A percentile compares a stretch with the other conserved stretches of the same genome.
phyloP scores from a whole-genome alignment of 1,139 yeast species.

The Casaregolazyma suthepensis region DNA sequence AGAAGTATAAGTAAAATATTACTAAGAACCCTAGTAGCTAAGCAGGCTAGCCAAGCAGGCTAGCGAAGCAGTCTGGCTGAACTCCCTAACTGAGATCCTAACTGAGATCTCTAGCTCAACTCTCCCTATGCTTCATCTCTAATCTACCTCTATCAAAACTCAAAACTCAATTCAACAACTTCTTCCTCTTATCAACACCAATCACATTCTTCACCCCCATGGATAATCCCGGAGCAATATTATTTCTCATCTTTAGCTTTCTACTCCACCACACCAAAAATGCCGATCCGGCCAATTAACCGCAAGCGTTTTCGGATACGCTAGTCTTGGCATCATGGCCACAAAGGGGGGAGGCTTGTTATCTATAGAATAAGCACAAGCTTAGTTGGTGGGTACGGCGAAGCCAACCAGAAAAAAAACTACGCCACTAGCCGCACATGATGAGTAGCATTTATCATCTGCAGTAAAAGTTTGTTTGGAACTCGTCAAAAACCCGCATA shows the following conservation, averaged over 20 bases:
- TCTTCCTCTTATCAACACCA: not conserved
- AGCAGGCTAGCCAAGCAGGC: too few species aligned
- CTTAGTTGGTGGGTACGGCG: not conserved
- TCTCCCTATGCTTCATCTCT: too few species aligned
- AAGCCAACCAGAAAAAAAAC: too few species aligned
- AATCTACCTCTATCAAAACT: too few species aligned
- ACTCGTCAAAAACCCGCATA: too few species aligned
- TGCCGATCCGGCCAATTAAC: not conserved
- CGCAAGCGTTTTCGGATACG: not conserved
- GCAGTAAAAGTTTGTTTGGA: too few species aligned
- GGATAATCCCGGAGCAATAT: not conserved
- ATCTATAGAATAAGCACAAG: not conserved
- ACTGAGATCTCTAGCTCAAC: too few species aligned
- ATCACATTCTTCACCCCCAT: not conserved
- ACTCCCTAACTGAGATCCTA: too few species aligned
- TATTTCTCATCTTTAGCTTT: not conserved
- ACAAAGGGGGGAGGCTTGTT: not conserved
- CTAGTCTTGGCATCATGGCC: not conserved
- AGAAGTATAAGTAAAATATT: too few species aligned
- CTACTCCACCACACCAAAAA: not conserved
- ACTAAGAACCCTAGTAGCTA: too few species aligned
- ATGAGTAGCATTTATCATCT: not conserved
- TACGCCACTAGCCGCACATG: not conserved
- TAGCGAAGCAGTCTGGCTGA: too few species aligned
- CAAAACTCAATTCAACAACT: not conserved